Conservation (phyloP, 441 rosid genomes). For the Flueggea neowawraea region DNA sequence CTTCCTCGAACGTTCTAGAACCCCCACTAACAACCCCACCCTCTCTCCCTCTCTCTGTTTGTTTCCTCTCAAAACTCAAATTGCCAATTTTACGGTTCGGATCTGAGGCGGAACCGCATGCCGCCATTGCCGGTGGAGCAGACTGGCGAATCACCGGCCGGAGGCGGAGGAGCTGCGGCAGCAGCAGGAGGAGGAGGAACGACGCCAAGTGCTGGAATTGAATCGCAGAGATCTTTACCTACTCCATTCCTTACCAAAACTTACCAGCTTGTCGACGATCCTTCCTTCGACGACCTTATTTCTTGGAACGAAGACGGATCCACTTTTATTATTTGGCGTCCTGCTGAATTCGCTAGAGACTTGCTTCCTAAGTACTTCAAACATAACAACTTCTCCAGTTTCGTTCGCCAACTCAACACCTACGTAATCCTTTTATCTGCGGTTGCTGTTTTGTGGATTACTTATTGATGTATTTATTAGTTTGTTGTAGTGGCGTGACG, state of each 20-base stretch:
- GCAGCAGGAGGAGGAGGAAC: too few species aligned
- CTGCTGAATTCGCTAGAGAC: constrained; percentile 89
- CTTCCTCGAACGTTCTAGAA: constrained; percentile 84
- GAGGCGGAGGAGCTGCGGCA: constrained; percentile 6
- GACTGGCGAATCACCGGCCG: constrained; percentile 38
- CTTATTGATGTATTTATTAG: too few species aligned
- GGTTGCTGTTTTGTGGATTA: too few species aligned
- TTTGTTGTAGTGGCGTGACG: too few species aligned
- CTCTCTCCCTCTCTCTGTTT: background rate
- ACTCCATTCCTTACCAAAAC: constrained; percentile 89
- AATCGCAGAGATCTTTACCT: constrained; percentile 72
- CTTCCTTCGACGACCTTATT: constrained; percentile 60
- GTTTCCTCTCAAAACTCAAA: too few species aligned
- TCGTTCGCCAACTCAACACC: constrained; percentile 94
- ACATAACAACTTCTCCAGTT: constrained; percentile 91
- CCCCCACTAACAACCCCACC: background rate
- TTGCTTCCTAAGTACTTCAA: constrained; percentile 90
- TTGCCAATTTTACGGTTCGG: constrained; percentile 19
- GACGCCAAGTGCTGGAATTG: constrained; percentile 4
- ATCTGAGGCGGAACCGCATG: constrained; percentile 35
- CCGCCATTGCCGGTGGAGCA: constrained; percentile 55
- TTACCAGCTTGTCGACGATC: constrained; percentile 77
- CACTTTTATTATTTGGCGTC: constrained; percentile 79
- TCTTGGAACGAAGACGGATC: constrained; percentile 92
- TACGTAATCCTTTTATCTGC: constrained; percentile 44